Percentiles rank a stretch among this genome's conserved stretches.
Evolutionary conservation across 768 basidiomycete species (phyloP).

Genomic region (Terana coerulea): DNA sequence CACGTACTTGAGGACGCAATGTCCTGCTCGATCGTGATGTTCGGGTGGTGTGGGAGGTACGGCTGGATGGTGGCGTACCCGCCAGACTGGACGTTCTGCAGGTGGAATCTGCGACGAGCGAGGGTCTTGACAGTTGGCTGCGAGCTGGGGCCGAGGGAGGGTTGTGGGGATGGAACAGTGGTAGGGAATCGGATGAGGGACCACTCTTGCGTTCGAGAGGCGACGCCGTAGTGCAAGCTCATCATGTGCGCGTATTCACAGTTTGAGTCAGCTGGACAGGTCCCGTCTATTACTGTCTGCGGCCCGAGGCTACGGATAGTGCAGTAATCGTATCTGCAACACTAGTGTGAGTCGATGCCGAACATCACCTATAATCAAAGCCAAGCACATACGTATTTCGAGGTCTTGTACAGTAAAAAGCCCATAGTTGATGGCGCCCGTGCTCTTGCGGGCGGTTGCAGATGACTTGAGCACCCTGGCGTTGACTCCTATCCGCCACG

Average conservation of each 20-base stretch:
- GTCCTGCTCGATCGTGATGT: not conserved
- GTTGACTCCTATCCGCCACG: not conserved
- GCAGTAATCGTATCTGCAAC: not conserved
- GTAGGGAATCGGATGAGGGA: not conserved
- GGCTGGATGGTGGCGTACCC: not conserved
- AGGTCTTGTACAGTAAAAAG: not conserved
- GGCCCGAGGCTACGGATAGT: not conserved
- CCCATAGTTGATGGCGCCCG: not conserved
- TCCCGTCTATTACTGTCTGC: not conserved
- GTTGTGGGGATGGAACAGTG: not conserved
- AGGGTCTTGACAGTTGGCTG: not conserved
- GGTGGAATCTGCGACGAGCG: not conserved
- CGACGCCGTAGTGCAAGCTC: not conserved
- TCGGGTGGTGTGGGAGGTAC: not conserved
- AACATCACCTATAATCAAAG: not conserved
- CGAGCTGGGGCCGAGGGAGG: not conserved
- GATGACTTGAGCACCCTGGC: not conserved
- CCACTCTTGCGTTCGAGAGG: not conserved
- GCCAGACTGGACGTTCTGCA: not conserved
- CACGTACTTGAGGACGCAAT: too few relatives aligned
- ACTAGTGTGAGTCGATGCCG: not conserved
- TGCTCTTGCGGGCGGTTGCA: not conserved
- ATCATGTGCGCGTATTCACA: not conserved
- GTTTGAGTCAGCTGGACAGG: not conserved
- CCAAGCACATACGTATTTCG: not conserved